Conservation (phyloP, 768 basidiomycete genomes). For the Phanerochaete carnosa region DNA sequence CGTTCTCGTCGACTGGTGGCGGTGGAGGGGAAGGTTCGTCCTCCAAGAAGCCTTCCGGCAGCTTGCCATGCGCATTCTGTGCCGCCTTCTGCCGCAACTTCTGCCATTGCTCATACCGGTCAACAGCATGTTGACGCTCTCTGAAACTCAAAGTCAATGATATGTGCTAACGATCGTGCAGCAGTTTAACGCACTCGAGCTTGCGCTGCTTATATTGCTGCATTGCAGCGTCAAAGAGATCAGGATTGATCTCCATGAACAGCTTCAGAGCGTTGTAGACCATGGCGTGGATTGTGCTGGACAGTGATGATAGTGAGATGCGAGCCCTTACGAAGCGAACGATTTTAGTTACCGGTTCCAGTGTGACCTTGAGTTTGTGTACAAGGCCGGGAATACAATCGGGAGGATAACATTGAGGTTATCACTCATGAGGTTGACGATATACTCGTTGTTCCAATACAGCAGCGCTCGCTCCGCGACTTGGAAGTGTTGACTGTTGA, state of each 20-base stretch:
- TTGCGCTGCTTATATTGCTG: constrained; percentile 89
- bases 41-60: constrained; percentile 71
- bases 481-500: constrained; percentile 99
- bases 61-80: constrained; percentile 62
- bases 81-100: constrained; percentile 75
- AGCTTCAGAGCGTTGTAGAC: constrained; percentile 97
- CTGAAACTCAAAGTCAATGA: constrained; percentile 36
- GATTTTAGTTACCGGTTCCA: constrained; percentile 85
- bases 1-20: constrained; percentile 76
- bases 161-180: background rate
- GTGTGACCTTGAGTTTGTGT: constrained; percentile 93
- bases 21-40: constrained; percentile 73
- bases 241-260: constrained; percentile 99
- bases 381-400: constrained; percentile 95
- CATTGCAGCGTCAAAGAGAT: constrained; percentile 91
- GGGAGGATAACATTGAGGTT: constrained; percentile 87
- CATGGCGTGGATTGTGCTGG: constrained; percentile 97
- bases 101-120: constrained; percentile 89
- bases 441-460: constrained; percentile 99
- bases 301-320: background rate
- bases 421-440: constrained; percentile 98
- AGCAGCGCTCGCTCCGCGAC: constrained; percentile 95
- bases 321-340: background rate
- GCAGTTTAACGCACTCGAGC: constrained; percentile 63
- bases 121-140: constrained; percentile 82